Evolutionary conservation across 75 land plant species (phyloP).

Genomic region (Picea sitchensis): DNA sequence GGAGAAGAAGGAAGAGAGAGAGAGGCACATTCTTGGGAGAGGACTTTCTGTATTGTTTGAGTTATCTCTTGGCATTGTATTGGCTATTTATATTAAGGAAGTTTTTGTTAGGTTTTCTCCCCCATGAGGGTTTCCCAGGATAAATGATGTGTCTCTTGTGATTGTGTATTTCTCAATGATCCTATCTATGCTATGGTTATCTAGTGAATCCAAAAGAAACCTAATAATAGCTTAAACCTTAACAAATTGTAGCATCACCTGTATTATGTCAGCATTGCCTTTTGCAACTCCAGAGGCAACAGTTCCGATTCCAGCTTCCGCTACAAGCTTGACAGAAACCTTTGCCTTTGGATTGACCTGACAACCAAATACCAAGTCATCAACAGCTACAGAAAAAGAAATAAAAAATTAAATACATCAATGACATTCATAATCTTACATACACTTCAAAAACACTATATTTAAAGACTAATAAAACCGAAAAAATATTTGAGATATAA

Average conservation of each 20-base stretch:
- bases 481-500: background rate
- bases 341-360: constrained; percentile 96
- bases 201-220: no score
- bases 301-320: constrained; percentile 99
- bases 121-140: no score
- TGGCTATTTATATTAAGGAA: no score
- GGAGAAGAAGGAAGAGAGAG: no score
- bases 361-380: background rate
- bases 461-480: background rate
- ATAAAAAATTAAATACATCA: background rate
- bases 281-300: constrained; percentile 99
- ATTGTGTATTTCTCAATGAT: no score
- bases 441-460: background rate
- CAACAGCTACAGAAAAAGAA: background rate
- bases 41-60: no score
- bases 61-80: no score
- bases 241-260: constrained; percentile 41
- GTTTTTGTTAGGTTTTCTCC: no score
- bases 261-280: constrained; percentile 98
- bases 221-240: no score
- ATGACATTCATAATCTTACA: background rate
- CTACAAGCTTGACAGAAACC: constrained; percentile 97
- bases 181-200: no score
- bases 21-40: no score
- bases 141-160: no score